Evolutionary conservation across 768 basidiomycete genomes (phyloP), one percentile per base, ranked within the genome.

Genomic region (Pleurotus salmoneostramineus): DNA sequence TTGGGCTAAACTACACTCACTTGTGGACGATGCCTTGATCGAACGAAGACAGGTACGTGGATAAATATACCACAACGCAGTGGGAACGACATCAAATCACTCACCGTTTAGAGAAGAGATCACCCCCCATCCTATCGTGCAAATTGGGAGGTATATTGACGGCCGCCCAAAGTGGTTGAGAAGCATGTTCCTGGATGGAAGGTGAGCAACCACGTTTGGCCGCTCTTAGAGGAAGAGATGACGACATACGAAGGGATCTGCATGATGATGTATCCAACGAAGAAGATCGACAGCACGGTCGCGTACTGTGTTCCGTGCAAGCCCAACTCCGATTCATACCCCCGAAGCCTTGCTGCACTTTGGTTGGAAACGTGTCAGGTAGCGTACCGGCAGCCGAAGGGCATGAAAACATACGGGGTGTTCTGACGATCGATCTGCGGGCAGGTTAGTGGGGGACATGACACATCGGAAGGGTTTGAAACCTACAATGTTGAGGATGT

Each of bases 141-240:
- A 81, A 52, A 62, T 59, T 4, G 81, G 77, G 6, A 83, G 70
- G 64, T 82, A 80, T 58, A 81, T 52, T 7, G 82, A 83, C 0
- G 82, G 83, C 62, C 70, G 57, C 46, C 78, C 83, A 15, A 79
- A 74, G 55, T 73, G 65, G 62, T 82, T 78, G 46, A 84, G 65
- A 56, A 83, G 74, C 76, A 83, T 82, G 57, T 83, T 83, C 12
- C 82, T 83, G 58, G 77, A 76, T 78, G 17, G 79, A 56, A 58
- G 75, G 75, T 60, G 77, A 81, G 8, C 77, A 77, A 40, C 49
- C 31, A 27, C 12, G 2, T 33, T n/a, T 37, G 45, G 31, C 6
- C 12, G 21, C 37, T n/a, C 34, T 40, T n/a, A 45, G 6, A 14
- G 11, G 10, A 54, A 42, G 10, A 43, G 6, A 27, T 6, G 27